phyloP scores from a whole-genome alignment of 805 yeast species.

The Candida peoriensis region DNA sequence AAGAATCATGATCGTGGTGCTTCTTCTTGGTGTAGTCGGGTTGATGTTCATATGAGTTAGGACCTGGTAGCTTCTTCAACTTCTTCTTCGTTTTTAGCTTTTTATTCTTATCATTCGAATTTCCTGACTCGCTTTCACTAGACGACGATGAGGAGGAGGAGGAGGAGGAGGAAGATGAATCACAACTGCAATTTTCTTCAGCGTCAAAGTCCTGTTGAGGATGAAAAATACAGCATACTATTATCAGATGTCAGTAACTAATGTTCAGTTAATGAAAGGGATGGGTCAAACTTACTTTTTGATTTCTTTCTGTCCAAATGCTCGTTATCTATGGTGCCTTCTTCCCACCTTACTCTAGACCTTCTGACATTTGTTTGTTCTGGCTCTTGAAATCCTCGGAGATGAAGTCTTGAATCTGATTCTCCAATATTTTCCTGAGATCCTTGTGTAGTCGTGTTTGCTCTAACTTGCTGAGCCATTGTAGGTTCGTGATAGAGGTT shows the following conservation, averaged over 20 bases:
- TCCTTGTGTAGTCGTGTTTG: too few species aligned
- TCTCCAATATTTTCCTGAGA: too few species aligned
- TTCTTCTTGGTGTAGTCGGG: slow-evolving; percentile 49
- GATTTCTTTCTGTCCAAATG: slow-evolving; percentile 83
- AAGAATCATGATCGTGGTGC: slow-evolving; percentile 8
- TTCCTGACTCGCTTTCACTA: slow-evolving; percentile 35
- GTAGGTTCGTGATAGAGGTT: too few species aligned
- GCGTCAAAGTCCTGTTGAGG: slow-evolving; percentile 64
- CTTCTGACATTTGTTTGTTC: slow-evolving; percentile 18
- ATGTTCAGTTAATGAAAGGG: too few species aligned
- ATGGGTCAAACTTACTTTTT: slow-evolving; percentile 42
- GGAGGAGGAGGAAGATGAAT: slow-evolving; percentile 20
- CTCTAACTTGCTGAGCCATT: too few species aligned
- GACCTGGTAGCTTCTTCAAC: slow-evolving; percentile 34
- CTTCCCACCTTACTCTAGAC: slow-evolving; percentile 74
- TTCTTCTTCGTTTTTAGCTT: slow-evolving; percentile 29
- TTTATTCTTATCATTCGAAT: slow-evolving; percentile 18
- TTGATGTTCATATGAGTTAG: slow-evolving; percentile 86
- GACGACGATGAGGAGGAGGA: slow-evolving; percentile 26
- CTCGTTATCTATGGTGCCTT: slow-evolving; percentile 87
- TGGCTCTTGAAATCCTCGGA: slow-evolving; percentile 19
- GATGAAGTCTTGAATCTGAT: slow-evolving; percentile 9
- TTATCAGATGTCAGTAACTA: background rate
- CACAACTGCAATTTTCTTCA: slow-evolving; percentile 31
- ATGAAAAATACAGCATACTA: slow-evolving; percentile 78